Evolutionary conservation across 768 basidiomycete genomes (phyloP).

Genomic region (Amanita phalloides): DNA sequence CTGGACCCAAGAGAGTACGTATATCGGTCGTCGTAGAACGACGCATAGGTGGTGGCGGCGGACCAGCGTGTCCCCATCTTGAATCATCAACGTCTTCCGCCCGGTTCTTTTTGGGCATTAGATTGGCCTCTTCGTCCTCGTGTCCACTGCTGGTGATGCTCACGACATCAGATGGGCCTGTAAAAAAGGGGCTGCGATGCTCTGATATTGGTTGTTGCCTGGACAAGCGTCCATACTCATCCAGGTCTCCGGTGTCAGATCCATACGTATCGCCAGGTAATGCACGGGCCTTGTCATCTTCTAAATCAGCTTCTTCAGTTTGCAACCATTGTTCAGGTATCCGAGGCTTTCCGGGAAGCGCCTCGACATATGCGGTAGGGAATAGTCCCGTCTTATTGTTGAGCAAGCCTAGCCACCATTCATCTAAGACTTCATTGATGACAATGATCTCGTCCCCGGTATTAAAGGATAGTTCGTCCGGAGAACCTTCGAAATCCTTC

Average conservation of each 20-base stretch:
- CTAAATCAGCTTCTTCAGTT: constrained; percentile 1
- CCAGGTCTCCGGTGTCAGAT: constrained; percentile 5
- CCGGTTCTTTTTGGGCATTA: constrained; percentile 4
- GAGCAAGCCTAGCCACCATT: no score
- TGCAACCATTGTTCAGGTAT: constrained; percentile 6
- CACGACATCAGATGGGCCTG: constrained; percentile 27
- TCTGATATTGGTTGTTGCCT: constrained; percentile 29
- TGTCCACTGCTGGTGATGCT: constrained; percentile 35
- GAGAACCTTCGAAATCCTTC: no score
- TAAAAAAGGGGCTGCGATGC: constrained; percentile 34
- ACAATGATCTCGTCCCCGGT: no score
- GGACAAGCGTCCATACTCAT: constrained; percentile 40
- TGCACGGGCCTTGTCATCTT: constrained; percentile 10
- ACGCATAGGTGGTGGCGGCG: neutral
- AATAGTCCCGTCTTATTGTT: no score
- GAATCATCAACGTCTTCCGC: constrained; percentile 6
- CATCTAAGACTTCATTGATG: no score
- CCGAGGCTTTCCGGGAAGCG: no score
- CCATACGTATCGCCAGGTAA: neutral
- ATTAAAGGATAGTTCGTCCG: no score
- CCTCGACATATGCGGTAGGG: no score
- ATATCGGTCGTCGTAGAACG: neutral
- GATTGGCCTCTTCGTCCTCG: constrained; percentile 26
- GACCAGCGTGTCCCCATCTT: neutral
- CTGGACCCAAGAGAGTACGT: neutral